Evolutionary conservation across 495 filamentous ascomycete genomes (phyloP).

Genomic region (Daldinia childiae): DNA sequence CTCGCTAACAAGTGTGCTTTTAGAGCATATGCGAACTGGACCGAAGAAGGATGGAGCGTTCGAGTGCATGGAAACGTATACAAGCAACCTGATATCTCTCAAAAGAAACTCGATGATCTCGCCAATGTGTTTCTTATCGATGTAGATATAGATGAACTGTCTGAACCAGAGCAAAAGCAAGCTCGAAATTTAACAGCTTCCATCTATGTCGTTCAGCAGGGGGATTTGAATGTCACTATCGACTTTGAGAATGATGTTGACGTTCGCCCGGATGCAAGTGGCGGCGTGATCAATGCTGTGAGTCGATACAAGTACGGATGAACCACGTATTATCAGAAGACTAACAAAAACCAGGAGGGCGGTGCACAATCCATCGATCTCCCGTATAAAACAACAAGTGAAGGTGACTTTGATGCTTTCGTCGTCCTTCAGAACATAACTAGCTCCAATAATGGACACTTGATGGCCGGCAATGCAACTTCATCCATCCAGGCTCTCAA

Average conservation of each 20-base stretch:
- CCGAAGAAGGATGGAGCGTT: constrained; percentile 77
- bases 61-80: constrained; percentile 82
- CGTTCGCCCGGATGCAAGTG: constrained; percentile 44
- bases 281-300: constrained; percentile 49
- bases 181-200: constrained; percentile 76
- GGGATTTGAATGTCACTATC: constrained; percentile 67
- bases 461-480: constrained; percentile 69
- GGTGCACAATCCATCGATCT: constrained; percentile 66
- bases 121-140: constrained; percentile 76
- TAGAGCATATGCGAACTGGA: constrained; percentile 83
- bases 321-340: not conserved
- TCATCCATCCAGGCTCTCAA: constrained; percentile 69
- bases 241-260: constrained; percentile 63
- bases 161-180: constrained; percentile 66
- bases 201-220: constrained; percentile 78
- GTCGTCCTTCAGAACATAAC: constrained; percentile 63
- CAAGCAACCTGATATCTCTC: constrained; percentile 74
- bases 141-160: constrained; percentile 66
- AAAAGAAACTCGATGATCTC: constrained; percentile 68
- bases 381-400: constrained; percentile 64
- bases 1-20: constrained; percentile 3
- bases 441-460: constrained; percentile 53
- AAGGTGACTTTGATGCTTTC: constrained; percentile 79
- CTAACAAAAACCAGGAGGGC: constrained; percentile 44
- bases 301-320: constrained; percentile 25